These are phyloP conservation scores for Malus fusca DNA, from an alignment of 306 rosid species.

Conservation along the genomic window DNA sequence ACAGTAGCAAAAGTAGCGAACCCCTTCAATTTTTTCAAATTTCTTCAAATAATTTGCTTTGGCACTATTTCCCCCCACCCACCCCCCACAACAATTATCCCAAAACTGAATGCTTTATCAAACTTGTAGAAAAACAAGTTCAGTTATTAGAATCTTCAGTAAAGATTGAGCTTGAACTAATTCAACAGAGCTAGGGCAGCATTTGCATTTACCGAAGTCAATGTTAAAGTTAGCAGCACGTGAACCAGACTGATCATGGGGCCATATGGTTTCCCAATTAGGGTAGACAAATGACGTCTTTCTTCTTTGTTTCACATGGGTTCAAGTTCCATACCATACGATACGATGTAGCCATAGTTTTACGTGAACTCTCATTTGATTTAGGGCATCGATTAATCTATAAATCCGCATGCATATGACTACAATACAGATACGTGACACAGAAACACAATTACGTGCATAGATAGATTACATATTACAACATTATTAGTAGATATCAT, in stretches of 20 bases:
- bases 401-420: neutral
- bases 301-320: constrained; percentile 23
- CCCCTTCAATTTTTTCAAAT: neutral
- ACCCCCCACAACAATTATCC: neutral
- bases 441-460: too few relatives aligned
- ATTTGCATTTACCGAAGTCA: neutral
- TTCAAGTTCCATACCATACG: neutral
- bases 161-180: neutral
- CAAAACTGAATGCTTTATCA: constrained; percentile 1
- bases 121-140: constrained; percentile 5
- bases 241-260: neutral
- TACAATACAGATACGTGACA: too few relatives aligned
- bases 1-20: too few relatives aligned
- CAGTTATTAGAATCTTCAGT: neutral
- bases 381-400: neutral
- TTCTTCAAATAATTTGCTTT: too few relatives aligned
- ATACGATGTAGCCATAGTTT: neutral
- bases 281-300: constrained; percentile 32
- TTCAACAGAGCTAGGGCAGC: neutral
- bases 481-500: neutral
- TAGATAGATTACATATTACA: too few relatives aligned
- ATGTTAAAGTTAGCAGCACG: neutral
- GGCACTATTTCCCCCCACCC: neutral
- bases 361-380: neutral
- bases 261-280: constrained; percentile 25